Percentiles rank a stretch among this genome's conserved stretches.
These are phyloP conservation scores for Ramaria rubella DNA, from an alignment of 768 basidiomycete genomes.

Conservation along the genomic window DNA sequence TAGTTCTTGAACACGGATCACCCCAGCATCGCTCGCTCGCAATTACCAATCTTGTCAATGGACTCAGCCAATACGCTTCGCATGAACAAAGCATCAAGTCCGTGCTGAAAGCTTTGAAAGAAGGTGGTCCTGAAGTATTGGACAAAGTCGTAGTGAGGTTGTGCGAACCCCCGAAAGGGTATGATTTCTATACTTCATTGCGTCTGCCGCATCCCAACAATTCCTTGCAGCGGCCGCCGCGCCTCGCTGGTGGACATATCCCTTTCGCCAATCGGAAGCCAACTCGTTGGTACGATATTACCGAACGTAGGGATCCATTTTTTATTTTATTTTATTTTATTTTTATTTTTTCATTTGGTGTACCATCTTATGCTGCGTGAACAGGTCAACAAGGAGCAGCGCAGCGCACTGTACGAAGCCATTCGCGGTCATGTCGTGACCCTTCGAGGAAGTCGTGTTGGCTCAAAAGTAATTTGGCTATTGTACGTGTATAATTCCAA, in stretches of 20 bases:
- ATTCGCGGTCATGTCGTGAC: conserved; percentile 85
- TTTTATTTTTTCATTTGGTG: too few relatives aligned
- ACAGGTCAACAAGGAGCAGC: conserved; percentile 82
- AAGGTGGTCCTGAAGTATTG: conserved; percentile 70
- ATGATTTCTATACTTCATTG: not conserved
- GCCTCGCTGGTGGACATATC: conserved; percentile 86
- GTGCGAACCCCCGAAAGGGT: conserved; percentile 85
- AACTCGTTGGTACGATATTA: conserved; percentile 75
- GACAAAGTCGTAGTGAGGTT: conserved; percentile 71
- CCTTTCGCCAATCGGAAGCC: conserved; percentile 76
- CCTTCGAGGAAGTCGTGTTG: conserved; percentile 85
- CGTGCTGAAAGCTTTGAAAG: conserved; percentile 79
- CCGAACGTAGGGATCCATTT: conserved; percentile 49
- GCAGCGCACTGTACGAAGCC: conserved; percentile 74
- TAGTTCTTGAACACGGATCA: conserved; percentile 83
- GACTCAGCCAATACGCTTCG: conserved; percentile 73
- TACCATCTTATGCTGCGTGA: too few relatives aligned
- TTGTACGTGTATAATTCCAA: conserved; percentile 40
- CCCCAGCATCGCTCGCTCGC: conserved; percentile 67
- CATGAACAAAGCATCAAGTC: conserved; percentile 87
- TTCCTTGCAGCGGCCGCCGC: conserved; percentile 47
- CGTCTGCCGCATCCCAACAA: not conserved
- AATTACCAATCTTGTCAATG: conserved; percentile 67
- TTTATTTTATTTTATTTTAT: not conserved
- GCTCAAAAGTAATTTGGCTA: conserved; percentile 88